A percentile compares a stretch with the other conserved stretches of the same genome.
phyloP scores from a whole-genome alignment of 2,329 filamentous ascomycete genomes.

The Aspergillus intermedius region DNA sequence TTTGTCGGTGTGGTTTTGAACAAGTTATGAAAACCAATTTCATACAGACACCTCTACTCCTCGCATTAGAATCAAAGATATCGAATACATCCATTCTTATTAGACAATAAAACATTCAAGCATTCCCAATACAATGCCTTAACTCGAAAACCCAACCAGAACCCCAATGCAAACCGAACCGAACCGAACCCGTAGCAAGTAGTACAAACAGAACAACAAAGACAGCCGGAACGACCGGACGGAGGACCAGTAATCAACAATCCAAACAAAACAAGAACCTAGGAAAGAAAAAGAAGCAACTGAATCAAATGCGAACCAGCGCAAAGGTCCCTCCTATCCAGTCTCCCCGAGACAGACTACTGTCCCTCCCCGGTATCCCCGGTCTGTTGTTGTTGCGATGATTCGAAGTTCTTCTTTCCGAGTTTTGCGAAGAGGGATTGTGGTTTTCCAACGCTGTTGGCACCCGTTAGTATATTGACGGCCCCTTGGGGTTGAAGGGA shows the following conservation, averaged over 20 bases:
- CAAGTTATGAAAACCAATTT: neutral
- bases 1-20: conserved; percentile 2
- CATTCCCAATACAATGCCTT: conserved; percentile 5
- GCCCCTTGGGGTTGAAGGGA: neutral
- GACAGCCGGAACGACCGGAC: neutral
- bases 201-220: conserved; percentile 2
- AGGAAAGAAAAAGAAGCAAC: neutral
- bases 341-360: neutral
- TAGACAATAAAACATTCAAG: conserved; percentile 7
- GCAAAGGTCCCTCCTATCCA: conserved; percentile 2
- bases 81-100: neutral
- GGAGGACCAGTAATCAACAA: neutral
- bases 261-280: conserved; percentile 8
- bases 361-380: neutral
- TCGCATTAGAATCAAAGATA: no score
- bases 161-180: conserved; percentile 5
- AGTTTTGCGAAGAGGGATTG: conserved; percentile 43
- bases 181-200: conserved; percentile 1
- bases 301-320: conserved; percentile 8
- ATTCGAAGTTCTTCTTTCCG: conserved; percentile 40
- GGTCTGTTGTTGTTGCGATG: conserved; percentile 6
- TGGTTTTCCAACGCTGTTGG: conserved; percentile 32
- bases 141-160: neutral
- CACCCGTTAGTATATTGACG: conserved; percentile 3
- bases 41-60: no score